Base-by-base conservation (phyloP, 1,284 basidiomycete species). In the Puccinia horiana region DNA sequence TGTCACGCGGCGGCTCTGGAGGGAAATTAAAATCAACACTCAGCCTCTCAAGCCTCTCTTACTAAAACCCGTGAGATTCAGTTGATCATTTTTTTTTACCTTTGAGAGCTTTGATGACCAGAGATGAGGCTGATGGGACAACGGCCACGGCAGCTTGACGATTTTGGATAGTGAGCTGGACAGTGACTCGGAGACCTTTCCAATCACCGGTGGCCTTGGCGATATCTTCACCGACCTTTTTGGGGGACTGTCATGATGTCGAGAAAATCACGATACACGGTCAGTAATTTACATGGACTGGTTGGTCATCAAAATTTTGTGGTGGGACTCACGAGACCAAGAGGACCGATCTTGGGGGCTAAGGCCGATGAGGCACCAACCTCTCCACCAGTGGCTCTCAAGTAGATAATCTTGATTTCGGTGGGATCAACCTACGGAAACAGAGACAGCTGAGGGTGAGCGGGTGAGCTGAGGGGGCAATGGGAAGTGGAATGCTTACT, bases 161-260 rank as follows among this genome's bases (percentile, higher is more conserved):
- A 90, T 99, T 99, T 91, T 99, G 97, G 88, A 99, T 98, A 83
- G 96, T 99, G 84, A 99, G 92, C 89, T 99, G 95, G 85, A 98
- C 95, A 85, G 97, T 99, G 84, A 99, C 97, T 84, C 96, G 94
- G 87, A 99, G 95, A 90, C 97, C 97, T 90, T 99, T 99, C 97
- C 97, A 99, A 88, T 93, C 93, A 83, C 92, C 92, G 84, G 97
- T 98, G 84, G 97, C 96, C 90, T 99, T 99, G 87, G 97, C 97
- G 88, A 99, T 99, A 90, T 99, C 97, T 94, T 99, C 97, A 90
- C 97, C 97, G 89, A 99, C 96, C 91, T 99, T 99, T 91, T 99
- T 99, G 87, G 97, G 96, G 83, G 97, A 98, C 96, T 98, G 85
- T 79, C 1, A 47, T 76, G 67, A 84, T 70, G 69, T 63, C 44